phyloP scores from a whole-genome alignment of 2,329 filamentous ascomycete species.

The Blumeria hordei region DNA sequence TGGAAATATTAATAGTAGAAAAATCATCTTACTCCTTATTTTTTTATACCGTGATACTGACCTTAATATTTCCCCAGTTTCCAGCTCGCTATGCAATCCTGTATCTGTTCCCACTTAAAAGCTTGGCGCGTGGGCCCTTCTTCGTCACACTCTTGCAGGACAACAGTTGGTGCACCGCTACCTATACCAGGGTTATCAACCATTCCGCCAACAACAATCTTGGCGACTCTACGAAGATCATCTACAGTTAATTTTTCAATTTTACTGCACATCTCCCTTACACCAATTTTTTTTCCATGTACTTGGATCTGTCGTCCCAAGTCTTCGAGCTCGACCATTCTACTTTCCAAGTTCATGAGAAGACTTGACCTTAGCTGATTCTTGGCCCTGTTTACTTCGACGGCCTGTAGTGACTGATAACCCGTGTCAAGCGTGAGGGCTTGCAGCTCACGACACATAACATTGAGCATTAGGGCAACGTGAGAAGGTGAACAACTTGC shows the following conservation, averaged over 20 bases:
- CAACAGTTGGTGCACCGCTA: conserved; percentile 76
- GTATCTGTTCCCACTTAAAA: conserved; percentile 71
- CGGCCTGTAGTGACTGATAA: conserved; percentile 42
- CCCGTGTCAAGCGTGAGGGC: conserved; percentile 54
- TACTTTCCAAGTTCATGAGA: conserved; percentile 89
- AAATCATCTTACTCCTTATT: too few relatives aligned
- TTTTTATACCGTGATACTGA: too few relatives aligned
- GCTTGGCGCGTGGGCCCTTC: conserved; percentile 36
- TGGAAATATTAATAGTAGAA: too few relatives aligned
- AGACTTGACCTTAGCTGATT: conserved; percentile 80
- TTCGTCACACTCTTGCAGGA: conserved; percentile 72
- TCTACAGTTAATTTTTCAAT: conserved; percentile 62
- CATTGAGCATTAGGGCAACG: conserved; percentile 67
- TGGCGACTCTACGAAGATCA: conserved; percentile 64
- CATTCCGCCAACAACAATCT: conserved; percentile 49
- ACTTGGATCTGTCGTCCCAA: conserved; percentile 87
- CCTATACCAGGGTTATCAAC: conserved; percentile 54
- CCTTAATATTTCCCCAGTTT: conserved; percentile 35
- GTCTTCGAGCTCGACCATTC: conserved; percentile 96
- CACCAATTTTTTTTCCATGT: conserved; percentile 79
- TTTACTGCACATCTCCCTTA: conserved; percentile 72
- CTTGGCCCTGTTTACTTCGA: conserved; percentile 79
- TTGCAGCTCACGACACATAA: conserved; percentile 79
- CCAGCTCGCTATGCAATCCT: conserved; percentile 66
- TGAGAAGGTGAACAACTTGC: conserved; percentile 61